phyloP scores from a whole-genome alignment of 2,329 filamentous ascomycete genomes.

The Aspergillus sp. region DNA sequence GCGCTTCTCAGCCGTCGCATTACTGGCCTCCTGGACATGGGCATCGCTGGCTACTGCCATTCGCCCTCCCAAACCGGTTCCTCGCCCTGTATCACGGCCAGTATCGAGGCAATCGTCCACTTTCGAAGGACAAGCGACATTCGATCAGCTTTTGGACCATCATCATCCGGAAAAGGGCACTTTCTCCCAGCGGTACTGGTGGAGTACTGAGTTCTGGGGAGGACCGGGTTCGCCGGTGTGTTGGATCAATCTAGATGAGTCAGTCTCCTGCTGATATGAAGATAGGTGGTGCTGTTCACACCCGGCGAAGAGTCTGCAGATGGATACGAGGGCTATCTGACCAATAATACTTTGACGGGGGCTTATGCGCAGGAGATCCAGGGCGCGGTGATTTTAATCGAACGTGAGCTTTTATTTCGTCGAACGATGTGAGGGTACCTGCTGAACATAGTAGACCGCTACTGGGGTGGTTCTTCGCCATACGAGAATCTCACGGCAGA shows the following conservation, averaged over 20 bases:
- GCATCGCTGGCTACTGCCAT: no score
- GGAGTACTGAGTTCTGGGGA: constrained; percentile 47
- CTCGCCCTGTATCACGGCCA: no score
- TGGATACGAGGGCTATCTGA: constrained; percentile 48
- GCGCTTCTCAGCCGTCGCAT: no score
- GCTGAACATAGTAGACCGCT: constrained; percentile 42
- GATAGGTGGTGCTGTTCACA: constrained; percentile 44
- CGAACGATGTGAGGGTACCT: not conserved
- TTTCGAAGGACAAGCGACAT: constrained; percentile 22
- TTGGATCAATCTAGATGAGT: no score
- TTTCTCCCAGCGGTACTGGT: constrained; percentile 53
- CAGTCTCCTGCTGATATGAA: no score
- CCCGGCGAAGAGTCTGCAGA: constrained; percentile 50
- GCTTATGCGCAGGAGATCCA: constrained; percentile 49
- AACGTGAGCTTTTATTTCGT: constrained; percentile 37
- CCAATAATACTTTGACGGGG: constrained; percentile 47
- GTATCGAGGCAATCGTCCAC: no score
- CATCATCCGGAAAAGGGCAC: constrained; percentile 51
- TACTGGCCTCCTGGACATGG: no score
- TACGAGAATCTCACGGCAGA: constrained; percentile 48
- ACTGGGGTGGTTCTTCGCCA: constrained; percentile 55
- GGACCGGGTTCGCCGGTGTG: constrained; percentile 48
- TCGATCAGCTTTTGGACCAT: constrained; percentile 58
- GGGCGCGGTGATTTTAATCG: constrained; percentile 52
- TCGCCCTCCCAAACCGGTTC: no score